Percentiles rank a stretch among this genome's conserved stretches.
Evolutionary conservation across 2,329 filamentous ascomycete genomes (phyloP).

Genomic region (Verticillium nubilum): DNA sequence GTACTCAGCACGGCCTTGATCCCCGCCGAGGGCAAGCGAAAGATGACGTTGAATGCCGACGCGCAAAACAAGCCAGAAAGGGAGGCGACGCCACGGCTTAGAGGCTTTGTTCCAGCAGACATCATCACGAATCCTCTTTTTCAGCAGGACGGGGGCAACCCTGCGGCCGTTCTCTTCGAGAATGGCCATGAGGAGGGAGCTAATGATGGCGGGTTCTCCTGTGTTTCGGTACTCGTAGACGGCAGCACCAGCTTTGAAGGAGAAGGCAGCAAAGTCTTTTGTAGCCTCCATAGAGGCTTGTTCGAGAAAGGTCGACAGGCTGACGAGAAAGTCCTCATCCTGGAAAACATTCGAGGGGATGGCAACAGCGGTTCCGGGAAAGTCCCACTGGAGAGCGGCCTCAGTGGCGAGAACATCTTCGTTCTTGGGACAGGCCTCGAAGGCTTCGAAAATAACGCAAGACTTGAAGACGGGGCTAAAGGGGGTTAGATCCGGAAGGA

Average conservation of each 20-base stretch:
- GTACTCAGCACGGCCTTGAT: constrained; percentile 43
- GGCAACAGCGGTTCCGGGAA: constrained; percentile 48
- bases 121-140: constrained; percentile 60
- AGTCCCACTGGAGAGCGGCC: constrained; percentile 50
- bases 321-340: constrained; percentile 15
- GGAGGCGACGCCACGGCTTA: constrained; percentile 56
- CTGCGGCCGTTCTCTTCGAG: constrained; percentile 47
- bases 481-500: background rate
- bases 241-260: constrained; percentile 42
- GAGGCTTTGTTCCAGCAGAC: constrained; percentile 41
- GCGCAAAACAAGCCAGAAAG: constrained; percentile 57
- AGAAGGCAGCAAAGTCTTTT: constrained; percentile 44
- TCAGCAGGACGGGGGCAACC: constrained; percentile 29
- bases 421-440: constrained; percentile 52
- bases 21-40: constrained; percentile 27
- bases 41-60: constrained; percentile 52
- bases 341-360: constrained; percentile 29
- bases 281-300: constrained; percentile 48
- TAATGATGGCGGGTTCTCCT: constrained; percentile 49
- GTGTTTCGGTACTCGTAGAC: constrained; percentile 54
- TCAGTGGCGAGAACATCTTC: constrained; percentile 45
- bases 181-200: constrained; percentile 53
- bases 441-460: constrained; percentile 43
- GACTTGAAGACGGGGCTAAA: constrained; percentile 16
- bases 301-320: constrained; percentile 47